Conservation (phyloP, 1,139 yeast genomes). For the Taphrina pruni region DNA sequence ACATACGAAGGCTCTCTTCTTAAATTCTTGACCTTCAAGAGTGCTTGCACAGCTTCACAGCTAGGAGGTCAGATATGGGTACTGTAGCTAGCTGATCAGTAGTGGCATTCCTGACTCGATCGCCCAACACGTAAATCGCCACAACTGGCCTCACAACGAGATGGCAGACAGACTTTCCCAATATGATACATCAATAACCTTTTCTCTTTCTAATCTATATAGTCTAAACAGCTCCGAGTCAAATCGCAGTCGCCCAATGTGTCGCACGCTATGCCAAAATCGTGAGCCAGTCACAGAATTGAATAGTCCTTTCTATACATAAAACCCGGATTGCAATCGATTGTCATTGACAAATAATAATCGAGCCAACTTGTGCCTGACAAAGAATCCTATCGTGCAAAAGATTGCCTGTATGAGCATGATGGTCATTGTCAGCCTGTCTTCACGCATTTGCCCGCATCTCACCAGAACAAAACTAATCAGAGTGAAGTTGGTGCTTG, state of each 20-base stretch:
- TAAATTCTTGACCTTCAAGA: no score
- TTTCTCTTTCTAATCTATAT: no score
- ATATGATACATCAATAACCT: neutral
- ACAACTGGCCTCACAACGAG: no score
- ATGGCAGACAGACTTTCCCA: neutral
- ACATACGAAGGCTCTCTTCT: no score
- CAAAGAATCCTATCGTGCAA: constrained; percentile 70
- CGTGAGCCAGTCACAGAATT: neutral
- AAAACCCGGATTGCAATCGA: constrained; percentile 40
- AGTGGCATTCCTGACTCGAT: no score
- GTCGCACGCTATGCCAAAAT: neutral
- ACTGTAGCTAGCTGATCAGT: no score
- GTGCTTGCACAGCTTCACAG: no score
- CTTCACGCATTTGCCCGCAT: constrained; percentile 91
- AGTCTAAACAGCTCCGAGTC: no score
- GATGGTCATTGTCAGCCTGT: constrained; percentile 66
- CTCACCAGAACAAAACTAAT: constrained; percentile 81
- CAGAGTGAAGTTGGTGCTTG: constrained; percentile 81
- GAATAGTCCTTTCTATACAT: constrained; percentile 6
- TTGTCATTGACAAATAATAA: constrained; percentile 90
- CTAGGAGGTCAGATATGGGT: no score
- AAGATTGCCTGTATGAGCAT: constrained; percentile 66
- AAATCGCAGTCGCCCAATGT: neutral
- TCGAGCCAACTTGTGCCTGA: constrained; percentile 85
- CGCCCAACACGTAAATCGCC: no score